Evolutionary conservation across 2,329 filamentous ascomycete species (phyloP).

Genomic region (Diaporthe sp.): DNA sequence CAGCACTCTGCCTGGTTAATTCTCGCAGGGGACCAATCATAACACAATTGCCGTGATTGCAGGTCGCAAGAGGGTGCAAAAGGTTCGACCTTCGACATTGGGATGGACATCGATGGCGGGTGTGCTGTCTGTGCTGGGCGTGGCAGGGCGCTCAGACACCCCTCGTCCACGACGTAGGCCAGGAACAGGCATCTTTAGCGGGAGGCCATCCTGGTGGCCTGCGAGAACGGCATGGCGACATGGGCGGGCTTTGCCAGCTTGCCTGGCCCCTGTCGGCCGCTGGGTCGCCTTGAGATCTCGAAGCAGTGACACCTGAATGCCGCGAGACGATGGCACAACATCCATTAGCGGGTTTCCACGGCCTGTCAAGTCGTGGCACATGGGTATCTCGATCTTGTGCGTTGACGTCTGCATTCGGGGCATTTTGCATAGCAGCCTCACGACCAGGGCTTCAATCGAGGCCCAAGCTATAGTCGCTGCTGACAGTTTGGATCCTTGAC

Average conservation of each 20-base stretch:
- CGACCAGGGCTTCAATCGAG: conserved; percentile 18
- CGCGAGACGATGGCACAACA: conserved; percentile 32
- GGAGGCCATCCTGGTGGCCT: conserved; percentile 27
- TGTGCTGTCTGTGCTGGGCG: conserved; percentile 23
- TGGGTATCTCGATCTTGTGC: conserved; percentile 17
- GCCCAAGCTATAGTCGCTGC: conserved; percentile 18
- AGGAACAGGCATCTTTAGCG: conserved; percentile 33
- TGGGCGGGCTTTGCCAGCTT: conserved; percentile 31
- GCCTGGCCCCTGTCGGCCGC: conserved; percentile 24
- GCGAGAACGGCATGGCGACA: conserved; percentile 35
- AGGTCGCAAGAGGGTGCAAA: conserved; percentile 12
- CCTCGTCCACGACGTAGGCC: conserved; percentile 1
- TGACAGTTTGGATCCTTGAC: not conserved
- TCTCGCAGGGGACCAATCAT: conserved; percentile 23
- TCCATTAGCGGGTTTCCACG: conserved; percentile 29
- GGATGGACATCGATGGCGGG: conserved; percentile 23
- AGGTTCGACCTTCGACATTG: conserved; percentile 12
- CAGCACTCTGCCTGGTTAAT: conserved; percentile 5
- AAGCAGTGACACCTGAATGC: conserved; percentile 24
- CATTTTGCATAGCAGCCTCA: not conserved
- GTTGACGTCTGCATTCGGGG: not conserved
- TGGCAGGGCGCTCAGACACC: conserved; percentile 28
- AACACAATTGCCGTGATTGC: conserved; percentile 4
- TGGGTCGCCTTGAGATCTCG: conserved; percentile 20
- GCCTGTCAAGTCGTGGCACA: conserved; percentile 28